A percentile compares a stretch with the other conserved stretches of the same genome.
Evolutionary conservation across 495 filamentous ascomycete genomes (phyloP).

Genomic region (Wilcoxina mikolae): DNA sequence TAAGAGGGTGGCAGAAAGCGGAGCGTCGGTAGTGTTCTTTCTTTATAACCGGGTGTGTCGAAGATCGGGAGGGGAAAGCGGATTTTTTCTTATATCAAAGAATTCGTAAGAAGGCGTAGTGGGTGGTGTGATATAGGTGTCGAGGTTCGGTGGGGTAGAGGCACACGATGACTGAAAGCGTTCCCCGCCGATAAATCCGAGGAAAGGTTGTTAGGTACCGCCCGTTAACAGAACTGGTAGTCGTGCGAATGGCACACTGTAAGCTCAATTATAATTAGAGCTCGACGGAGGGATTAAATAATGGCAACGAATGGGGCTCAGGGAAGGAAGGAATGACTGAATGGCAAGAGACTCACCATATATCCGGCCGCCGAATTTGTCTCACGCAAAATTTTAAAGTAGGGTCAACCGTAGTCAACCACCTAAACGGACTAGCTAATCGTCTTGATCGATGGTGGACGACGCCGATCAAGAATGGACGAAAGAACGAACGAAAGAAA

Average conservation of each 20-base stretch:
- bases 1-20: not conserved
- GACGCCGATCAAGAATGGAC: too few relatives aligned
- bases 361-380: too few relatives aligned
- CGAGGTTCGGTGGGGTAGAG: not conserved
- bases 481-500: too few relatives aligned
- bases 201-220: not conserved
- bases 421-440: too few relatives aligned
- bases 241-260: not conserved
- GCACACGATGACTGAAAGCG: not conserved
- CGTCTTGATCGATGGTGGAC: too few relatives aligned
- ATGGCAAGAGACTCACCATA: too few relatives aligned
- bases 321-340: too few relatives aligned
- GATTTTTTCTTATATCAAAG: not conserved
- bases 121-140: not conserved
- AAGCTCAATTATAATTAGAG: too few relatives aligned
- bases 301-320: too few relatives aligned
- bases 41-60: not conserved
- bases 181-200: conserved; percentile 5
- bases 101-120: not conserved
- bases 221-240: not conserved
- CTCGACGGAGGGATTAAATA: too few relatives aligned
- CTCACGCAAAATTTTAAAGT: too few relatives aligned
- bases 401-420: too few relatives aligned
- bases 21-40: not conserved
- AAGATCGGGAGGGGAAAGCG: not conserved